Evolutionary conservation across 495 filamentous ascomycete genomes (phyloP).

Genomic region (Trichoderma erinaceum): DNA sequence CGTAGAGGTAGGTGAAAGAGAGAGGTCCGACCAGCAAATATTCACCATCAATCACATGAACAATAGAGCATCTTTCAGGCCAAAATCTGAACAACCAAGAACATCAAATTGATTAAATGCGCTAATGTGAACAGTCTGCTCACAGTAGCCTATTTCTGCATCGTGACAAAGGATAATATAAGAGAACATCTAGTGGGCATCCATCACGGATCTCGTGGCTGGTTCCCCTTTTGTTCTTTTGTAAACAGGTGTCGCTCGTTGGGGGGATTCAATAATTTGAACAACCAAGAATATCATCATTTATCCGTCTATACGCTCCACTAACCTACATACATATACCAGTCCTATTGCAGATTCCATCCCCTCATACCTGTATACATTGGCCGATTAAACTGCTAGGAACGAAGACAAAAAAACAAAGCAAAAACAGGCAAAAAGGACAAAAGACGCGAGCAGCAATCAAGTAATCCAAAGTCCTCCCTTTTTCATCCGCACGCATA

Average conservation of each 20-base stretch:
- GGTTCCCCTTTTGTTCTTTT: no score
- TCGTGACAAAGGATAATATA: no score
- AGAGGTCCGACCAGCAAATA: no score
- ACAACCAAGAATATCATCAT: neutral
- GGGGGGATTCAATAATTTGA: neutral
- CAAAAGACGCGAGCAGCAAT: neutral
- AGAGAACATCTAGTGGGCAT: no score
- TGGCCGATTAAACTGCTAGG: conserved; percentile 9
- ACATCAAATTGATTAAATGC: neutral
- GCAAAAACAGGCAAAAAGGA: no score
- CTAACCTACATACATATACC: conserved; percentile 1
- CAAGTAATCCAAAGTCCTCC: neutral
- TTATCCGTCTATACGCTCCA: conserved; percentile 2
- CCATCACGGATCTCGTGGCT: no score
- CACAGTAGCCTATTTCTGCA: no score
- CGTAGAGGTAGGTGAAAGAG: no score
- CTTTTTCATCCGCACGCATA: conserved; percentile 7
- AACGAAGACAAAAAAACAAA: neutral
- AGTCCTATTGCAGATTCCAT: conserved; percentile 7
- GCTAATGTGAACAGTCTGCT: no score
- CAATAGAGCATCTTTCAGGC: no score
- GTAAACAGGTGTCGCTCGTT: no score
- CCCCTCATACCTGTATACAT: conserved; percentile 5
- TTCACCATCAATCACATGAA: no score
- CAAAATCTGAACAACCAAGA: neutral